Evolutionary conservation across 176 grass and related monocot species (phyloP).

Genomic region (Aegilops tauschii): DNA sequence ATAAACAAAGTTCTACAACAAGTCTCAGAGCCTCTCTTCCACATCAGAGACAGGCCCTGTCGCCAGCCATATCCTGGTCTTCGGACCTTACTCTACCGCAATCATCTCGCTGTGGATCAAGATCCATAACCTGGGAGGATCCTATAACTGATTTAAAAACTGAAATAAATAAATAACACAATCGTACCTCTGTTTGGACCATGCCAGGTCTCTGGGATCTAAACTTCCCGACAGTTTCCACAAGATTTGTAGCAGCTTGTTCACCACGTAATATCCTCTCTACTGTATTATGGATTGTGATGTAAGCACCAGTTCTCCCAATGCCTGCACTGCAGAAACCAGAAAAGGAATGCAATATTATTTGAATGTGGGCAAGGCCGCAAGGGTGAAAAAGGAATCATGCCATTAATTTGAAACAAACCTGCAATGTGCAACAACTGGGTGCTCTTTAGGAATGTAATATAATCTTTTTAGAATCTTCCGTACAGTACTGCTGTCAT

Average conservation of each 20-base stretch:
- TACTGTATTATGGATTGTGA: slow-evolving; percentile 78
- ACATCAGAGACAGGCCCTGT: not conserved
- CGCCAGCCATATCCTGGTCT: not conserved
- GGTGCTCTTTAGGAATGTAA: slow-evolving; percentile 30
- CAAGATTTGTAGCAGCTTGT: slow-evolving; percentile 42
- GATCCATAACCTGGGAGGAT: not conserved
- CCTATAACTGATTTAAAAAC: not conserved
- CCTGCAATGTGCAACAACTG: slow-evolving; percentile 98
- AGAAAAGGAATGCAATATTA: slow-evolving; percentile 26
- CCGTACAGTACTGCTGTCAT: slow-evolving; percentile 42
- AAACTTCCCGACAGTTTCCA: slow-evolving; percentile 60
- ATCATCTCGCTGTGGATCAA: not conserved
- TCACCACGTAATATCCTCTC: slow-evolving; percentile 76
- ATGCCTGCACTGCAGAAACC: slow-evolving; percentile 78
- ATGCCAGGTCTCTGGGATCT: slow-evolving; percentile 68
- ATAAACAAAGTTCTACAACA: not conserved
- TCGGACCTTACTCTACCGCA: not conserved
- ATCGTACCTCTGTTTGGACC: slow-evolving; percentile 73
- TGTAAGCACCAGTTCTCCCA: slow-evolving; percentile 87
- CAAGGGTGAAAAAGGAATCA: not conserved
- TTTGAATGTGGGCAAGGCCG: not conserved
- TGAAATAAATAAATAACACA: not conserved
- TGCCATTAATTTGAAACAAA: slow-evolving; percentile 26
- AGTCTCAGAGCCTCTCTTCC: not conserved
- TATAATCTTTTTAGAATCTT: slow-evolving; percentile 65